phyloP scores from a whole-genome alignment of 1,284 basidiomycete genomes.

The Erythrobasidium hasegawianum region DNA sequence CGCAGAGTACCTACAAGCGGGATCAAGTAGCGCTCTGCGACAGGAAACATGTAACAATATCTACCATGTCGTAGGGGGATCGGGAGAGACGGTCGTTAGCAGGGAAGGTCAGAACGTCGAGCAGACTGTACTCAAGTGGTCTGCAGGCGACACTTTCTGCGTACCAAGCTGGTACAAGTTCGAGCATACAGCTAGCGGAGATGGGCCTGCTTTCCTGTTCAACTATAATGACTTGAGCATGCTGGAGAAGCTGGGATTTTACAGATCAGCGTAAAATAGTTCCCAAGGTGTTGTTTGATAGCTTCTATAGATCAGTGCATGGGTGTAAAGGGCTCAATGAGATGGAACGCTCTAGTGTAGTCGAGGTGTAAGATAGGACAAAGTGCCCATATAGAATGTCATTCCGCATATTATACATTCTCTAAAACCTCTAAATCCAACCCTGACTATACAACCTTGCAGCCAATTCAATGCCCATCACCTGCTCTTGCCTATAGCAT shows the following conservation, averaged over 20 bases:
- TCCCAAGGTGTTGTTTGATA: too few species aligned
- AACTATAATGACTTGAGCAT: constrained; percentile 31
- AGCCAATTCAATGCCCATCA: too few species aligned
- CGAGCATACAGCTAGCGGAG: constrained; percentile 11
- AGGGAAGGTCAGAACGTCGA: constrained; percentile 11
- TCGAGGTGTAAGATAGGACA: too few species aligned
- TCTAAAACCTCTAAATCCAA: too few species aligned
- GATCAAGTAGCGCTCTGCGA: not conserved
- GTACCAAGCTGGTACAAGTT: constrained; percentile 28
- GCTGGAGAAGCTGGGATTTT: constrained; percentile 1
- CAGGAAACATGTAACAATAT: constrained; percentile 35
- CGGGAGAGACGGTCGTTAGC: constrained; percentile 13
- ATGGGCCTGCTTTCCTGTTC: constrained; percentile 18
- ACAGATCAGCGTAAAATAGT: too few species aligned
- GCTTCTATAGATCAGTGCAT: too few species aligned
- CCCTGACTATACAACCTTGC: too few species aligned
- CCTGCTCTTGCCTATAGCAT: too few species aligned
- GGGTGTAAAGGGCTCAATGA: too few species aligned
- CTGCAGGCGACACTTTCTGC: constrained; percentile 19
- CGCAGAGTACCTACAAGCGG: constrained; percentile 9
- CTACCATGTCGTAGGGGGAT: constrained; percentile 31
- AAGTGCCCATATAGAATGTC: too few species aligned
- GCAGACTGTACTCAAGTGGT: constrained; percentile 20
- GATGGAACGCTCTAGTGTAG: too few species aligned
- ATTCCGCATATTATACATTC: too few species aligned